Evolutionary conservation across 2,329 filamentous ascomycete genomes (phyloP), one percentile per base, ranked within the genome.

Genomic region (Clonostachys rhizophaga): DNA sequence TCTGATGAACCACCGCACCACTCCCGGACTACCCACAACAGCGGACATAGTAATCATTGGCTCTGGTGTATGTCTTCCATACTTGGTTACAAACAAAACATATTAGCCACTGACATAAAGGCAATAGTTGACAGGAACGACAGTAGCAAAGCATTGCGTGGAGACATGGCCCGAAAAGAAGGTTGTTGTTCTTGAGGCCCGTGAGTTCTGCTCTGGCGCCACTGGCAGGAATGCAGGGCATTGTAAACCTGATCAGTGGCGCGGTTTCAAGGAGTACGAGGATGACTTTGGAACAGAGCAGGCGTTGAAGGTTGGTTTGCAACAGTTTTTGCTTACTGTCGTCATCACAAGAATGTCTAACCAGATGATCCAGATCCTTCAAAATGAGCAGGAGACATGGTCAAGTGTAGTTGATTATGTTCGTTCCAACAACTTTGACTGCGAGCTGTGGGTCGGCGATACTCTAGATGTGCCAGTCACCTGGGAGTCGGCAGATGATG

Each of bases 161-260:
- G 45, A 52, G 11, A 44, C 43, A 4, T 52, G 50, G 48, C 48
- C 50, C 5, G 43, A 44, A n/a, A 50, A 43, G 16, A 46, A 30
- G 2, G 14, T 50, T 3, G 35, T 52, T 7, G 47, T 52, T 42
- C 45, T 52, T 10, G 50, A 52, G 12, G 50, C 50, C 14, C 50
- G 50, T 2, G 35, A 48, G 13, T 50, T 52, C 35, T 52, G 50
- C 43, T 52, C 50, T 13, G 50, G 48, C 14, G 50, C 50, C 17
- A 30, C 24, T 3, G 24, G 24, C 24, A 30, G 24, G 24, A 30
- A 30, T 30, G 24, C 24, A 47, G 50, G 50, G 4, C 48, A 52
- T 11, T 50, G 50, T 13, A 52, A 52, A 9, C 50, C 50, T n/a
- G 50, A 52, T 11, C 50, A 52, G 20, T 52, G 50, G 50, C 50